Conservation (phyloP, 805 yeast species). For the Kurtzmaniella fragi region DNA sequence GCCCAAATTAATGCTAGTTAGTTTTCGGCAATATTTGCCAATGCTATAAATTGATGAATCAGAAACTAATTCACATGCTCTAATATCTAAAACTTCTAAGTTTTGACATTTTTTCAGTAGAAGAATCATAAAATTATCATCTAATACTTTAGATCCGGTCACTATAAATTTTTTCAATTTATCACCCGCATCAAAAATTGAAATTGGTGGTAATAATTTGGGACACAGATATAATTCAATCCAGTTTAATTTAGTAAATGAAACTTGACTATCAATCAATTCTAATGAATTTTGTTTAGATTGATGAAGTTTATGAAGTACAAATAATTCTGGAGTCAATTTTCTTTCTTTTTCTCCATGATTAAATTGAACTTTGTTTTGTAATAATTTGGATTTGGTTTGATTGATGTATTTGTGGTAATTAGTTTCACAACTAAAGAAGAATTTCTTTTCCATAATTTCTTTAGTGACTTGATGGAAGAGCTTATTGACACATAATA, state of each 20-base stretch:
- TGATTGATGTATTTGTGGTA: constrained; percentile 37
- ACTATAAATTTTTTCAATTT: constrained; percentile 44
- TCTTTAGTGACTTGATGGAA: constrained; percentile 58
- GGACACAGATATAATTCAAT: constrained; percentile 85
- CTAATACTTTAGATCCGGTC: constrained; percentile 65
- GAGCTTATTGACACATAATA: constrained; percentile 62
- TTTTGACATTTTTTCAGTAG: constrained; percentile 54
- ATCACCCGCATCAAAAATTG: constrained; percentile 17
- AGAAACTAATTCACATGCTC: constrained; percentile 78
- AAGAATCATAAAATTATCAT: constrained; percentile 51
- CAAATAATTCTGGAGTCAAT: constrained; percentile 40
- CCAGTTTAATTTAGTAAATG: constrained; percentile 54
- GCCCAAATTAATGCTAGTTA: constrained; percentile 70
- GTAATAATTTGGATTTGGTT: constrained; percentile 2
- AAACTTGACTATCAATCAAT: constrained; percentile 29
- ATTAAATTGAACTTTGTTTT: constrained; percentile 9
- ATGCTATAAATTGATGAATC: constrained; percentile 73
- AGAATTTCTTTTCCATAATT: constrained; percentile 50
- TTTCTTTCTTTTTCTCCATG: constrained; percentile 5
- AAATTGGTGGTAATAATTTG: constrained; percentile 47
- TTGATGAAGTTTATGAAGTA: constrained; percentile 60
- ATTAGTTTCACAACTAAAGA: constrained; percentile 45
- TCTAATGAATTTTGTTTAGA: constrained; percentile 53
- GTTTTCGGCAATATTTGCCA: constrained; percentile 52
- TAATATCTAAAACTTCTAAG: constrained; percentile 62